These are phyloP conservation scores for Punica granatum DNA, from an alignment of 345 rosid genomes.

Conservation along the genomic window DNA sequence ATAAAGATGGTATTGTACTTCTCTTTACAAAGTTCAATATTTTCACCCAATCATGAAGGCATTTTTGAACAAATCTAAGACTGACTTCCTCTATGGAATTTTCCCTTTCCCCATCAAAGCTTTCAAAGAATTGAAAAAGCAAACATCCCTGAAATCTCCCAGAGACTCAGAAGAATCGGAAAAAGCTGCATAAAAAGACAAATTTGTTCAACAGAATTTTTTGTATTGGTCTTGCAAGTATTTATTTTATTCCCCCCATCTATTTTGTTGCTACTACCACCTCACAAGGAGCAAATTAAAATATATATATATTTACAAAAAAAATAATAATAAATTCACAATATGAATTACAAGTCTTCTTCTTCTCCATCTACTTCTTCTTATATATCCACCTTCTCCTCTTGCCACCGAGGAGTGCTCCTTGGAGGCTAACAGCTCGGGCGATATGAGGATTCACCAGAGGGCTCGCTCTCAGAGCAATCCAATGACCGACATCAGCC, in stretches of 20 bases:
- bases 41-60: conserved; percentile 28
- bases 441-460: not conserved
- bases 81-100: conserved; percentile 22
- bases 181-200: conserved; percentile 42
- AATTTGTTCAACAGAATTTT: conserved; percentile 23
- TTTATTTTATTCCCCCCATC: conserved; percentile 25
- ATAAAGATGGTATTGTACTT: no score
- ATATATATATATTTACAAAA: not conserved
- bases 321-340: not conserved
- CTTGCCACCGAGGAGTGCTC: not conserved
- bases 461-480: not conserved
- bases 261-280: not conserved
- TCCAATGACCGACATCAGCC: not conserved
- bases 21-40: not conserved
- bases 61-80: conserved; percentile 13
- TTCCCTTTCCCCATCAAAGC: conserved; percentile 31
- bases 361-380: not conserved
- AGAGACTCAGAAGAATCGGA: conserved; percentile 4
- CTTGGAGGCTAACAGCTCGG: not conserved
- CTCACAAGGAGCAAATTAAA: not conserved
- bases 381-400: not conserved
- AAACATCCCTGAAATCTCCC: conserved; percentile 17
- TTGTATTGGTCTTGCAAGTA: conserved; percentile 23
- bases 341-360: not conserved
- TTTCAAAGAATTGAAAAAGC: conserved; percentile 19